A percentile compares a stretch with the other conserved stretches of the same genome.
These are phyloP conservation scores for Podila epicladia DNA, from an alignment of 192 early-diverging fungal genomes.

Conservation along the genomic window DNA sequence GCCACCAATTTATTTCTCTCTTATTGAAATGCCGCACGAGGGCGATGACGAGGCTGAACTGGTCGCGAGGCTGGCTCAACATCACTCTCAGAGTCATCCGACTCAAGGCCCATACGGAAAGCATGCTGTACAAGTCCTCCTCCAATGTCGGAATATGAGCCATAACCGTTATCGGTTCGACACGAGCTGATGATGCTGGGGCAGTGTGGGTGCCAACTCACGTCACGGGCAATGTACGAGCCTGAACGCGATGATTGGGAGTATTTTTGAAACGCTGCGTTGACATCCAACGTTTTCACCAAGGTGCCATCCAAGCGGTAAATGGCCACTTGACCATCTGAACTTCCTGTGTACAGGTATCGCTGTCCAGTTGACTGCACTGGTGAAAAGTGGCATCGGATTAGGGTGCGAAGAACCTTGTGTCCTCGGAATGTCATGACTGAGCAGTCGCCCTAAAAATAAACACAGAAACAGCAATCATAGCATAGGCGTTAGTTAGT, in stretches of 20 bases:
- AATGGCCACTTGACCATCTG: conserved; percentile 65
- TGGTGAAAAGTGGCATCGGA: conserved; percentile 78
- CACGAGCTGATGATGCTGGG: conserved; percentile 55
- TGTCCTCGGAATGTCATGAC: conserved; percentile 73
- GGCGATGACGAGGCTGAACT: not conserved
- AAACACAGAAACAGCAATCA: not conserved
- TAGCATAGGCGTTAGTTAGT: not conserved
- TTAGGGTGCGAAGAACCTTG: conserved; percentile 69
- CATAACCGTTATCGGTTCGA: conserved; percentile 5
- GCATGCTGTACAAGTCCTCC: conserved; percentile 35
- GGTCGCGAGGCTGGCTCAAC: not conserved
- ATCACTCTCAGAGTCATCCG: conserved; percentile 5
- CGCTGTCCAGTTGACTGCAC: conserved; percentile 61
- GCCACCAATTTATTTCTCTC: too few species aligned
- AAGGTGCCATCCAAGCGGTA: conserved; percentile 54
- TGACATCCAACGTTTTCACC: conserved; percentile 39
- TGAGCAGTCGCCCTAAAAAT: conserved; percentile 43
- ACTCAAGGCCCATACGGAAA: conserved; percentile 9
- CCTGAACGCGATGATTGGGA: not conserved
- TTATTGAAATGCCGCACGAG: not conserved
- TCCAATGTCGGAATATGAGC: not conserved
- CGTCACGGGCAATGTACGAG: conserved; percentile 54
- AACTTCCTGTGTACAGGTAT: conserved; percentile 71
- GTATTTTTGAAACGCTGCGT: conserved; percentile 17
- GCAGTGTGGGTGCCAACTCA: conserved; percentile 63